Evolutionary conservation across 306 rosid genomes (phyloP), one percentile per base, ranked within the genome.

Genomic region (Pachyrhizus erosus): DNA sequence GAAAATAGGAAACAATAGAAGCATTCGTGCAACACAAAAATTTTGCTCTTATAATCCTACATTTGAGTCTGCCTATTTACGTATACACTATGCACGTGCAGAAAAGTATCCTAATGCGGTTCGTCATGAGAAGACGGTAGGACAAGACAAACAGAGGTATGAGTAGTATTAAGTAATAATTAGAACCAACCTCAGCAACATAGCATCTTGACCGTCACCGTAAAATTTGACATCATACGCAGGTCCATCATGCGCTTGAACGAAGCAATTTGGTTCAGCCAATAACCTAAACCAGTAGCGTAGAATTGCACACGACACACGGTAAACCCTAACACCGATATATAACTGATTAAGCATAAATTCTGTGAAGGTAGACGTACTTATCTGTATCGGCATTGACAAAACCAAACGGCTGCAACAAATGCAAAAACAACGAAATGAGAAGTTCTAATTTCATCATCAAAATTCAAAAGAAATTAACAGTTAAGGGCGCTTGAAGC

Each of bases 161-260:
- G 6, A 81, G 42, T 14, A 68, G 42, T 14, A 68, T 8, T 75
- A 2, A 75, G 57, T 20, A 48, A 3, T 75, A 14, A 80, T 31
- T 57, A n/a, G 82, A 80, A 95, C 98, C 98, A 80, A 95, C 98
- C 98, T 95, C 69, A 95, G 75, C 75, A 93, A 83, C 75, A 93
- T 52, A 57, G 97, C 66, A 81, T 89, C 88, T 45, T 95, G 89
- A 5, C 84, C 91, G 12, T 86, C 76, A 7, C 97, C 93, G 0
- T 90, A 95, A 80, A 95, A 93, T 27, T 93, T 93, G 84, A 88
- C 82, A 88, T 95, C 99, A 76, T 95, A 95, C 1, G 91, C 86
- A 75, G 99, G 95, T 51, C 98, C 99, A 39, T 85, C 88, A 64
- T 95, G 98, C 46, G 90, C 98, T 89, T 86, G 90, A 80, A 93